phyloP scores from a whole-genome alignment of 73 alveolate genomes.

The Paramecium primaurelia region DNA sequence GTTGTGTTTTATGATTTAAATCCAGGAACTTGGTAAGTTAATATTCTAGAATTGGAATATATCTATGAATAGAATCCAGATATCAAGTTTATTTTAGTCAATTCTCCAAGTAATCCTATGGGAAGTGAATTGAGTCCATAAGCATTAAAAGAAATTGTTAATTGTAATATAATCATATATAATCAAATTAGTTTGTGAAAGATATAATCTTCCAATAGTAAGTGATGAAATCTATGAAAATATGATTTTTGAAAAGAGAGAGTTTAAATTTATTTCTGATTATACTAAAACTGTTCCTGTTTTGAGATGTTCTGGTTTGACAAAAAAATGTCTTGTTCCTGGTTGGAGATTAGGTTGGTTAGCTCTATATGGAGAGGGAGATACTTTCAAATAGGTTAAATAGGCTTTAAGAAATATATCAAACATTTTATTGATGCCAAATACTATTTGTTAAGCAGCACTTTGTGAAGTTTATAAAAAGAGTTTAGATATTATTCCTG shows the following conservation, averaged over 20 bases:
- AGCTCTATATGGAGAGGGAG: constrained; percentile 46
- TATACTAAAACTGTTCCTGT: constrained; percentile 51
- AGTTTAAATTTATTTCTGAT: constrained; percentile 39
- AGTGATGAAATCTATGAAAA: constrained; percentile 59
- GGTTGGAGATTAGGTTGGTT: constrained; percentile 66
- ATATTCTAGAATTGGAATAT: constrained; percentile 41
- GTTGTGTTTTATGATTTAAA: constrained; percentile 39
- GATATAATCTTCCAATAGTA: constrained; percentile 52
- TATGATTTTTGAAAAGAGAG: constrained; percentile 42
- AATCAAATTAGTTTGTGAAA: constrained; percentile 39
- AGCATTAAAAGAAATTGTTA: background rate
- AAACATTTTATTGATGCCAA: constrained; percentile 54
- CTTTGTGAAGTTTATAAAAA: constrained; percentile 30
- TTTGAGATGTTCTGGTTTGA: constrained; percentile 37
- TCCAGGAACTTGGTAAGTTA: constrained; percentile 55
- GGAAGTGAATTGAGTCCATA: constrained; percentile 1
- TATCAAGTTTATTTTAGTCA: background rate
- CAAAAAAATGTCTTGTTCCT: constrained; percentile 60
- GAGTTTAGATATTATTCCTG: constrained; percentile 29
- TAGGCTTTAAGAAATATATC: constrained; percentile 40
- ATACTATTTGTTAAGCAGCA: constrained; percentile 47
- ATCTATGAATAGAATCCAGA: constrained; percentile 6
- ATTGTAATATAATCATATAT: background rate
- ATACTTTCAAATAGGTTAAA: constrained; percentile 42
- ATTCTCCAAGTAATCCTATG: constrained; percentile 38